Evolutionary conservation across 352 stramenopile species (phyloP).

Genomic region (Phytopythium montanum): DNA sequence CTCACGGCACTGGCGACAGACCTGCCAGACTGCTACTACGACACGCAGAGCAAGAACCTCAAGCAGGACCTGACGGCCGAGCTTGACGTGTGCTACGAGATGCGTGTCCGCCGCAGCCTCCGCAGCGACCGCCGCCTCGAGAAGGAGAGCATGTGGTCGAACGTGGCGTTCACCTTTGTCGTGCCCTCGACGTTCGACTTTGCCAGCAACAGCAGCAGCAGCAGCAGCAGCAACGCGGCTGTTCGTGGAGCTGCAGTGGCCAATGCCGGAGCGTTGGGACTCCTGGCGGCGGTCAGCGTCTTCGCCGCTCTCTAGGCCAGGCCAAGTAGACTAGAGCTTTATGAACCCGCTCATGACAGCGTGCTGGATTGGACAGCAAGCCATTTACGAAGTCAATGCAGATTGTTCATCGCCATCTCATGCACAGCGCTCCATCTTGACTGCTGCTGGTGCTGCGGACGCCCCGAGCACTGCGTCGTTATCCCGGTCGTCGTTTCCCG

Average conservation of each 20-base stretch:
- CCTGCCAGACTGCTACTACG: constrained; percentile 6
- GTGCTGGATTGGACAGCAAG: too few species aligned
- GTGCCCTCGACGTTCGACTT: background rate
- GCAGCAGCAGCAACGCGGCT: background rate
- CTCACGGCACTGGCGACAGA: background rate
- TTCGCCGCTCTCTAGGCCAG: too few species aligned
- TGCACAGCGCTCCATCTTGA: constrained; percentile 3
- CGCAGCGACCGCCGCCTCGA: background rate
- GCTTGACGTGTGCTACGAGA: background rate
- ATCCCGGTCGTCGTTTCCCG: too few species aligned
- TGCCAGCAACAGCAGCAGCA: background rate
- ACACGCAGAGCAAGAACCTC: constrained; percentile 1
- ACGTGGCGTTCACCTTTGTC: background rate
- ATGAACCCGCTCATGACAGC: too few species aligned
- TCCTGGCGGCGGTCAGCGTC: too few species aligned
- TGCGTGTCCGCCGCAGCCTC: background rate
- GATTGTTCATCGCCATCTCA: background rate
- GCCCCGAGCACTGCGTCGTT: constrained; percentile 1
- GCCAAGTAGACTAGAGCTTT: too few species aligned
- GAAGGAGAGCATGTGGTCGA: background rate
- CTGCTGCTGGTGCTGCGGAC: background rate
- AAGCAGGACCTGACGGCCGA: background rate
- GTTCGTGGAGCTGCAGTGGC: background rate
- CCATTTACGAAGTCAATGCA: too few species aligned
- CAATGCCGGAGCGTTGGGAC: background rate